Evolutionary conservation across 1,284 basidiomycete genomes (phyloP).

Genomic region (Lentinula novae-zelandiae): DNA sequence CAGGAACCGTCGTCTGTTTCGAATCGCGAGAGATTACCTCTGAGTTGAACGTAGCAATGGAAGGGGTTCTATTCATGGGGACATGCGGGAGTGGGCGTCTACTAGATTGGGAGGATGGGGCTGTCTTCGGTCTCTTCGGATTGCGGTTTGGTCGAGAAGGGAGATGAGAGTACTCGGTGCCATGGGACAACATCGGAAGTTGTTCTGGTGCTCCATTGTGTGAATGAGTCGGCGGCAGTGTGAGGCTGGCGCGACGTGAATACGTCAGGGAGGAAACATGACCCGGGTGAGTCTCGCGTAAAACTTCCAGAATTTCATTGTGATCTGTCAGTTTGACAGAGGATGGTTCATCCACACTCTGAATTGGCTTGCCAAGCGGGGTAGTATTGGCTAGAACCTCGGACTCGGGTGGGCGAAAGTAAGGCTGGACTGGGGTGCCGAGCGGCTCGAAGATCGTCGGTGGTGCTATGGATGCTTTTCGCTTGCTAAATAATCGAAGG

Average conservation of each 20-base stretch:
- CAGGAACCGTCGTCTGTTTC: background rate
- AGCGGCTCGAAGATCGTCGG: background rate
- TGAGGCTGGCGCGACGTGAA: background rate
- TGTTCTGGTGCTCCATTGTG: background rate
- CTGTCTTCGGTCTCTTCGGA: constrained; percentile 7
- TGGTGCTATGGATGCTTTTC: background rate
- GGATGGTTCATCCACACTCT: background rate
- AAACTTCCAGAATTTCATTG: background rate
- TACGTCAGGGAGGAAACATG: background rate
- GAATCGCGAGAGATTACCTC: background rate
- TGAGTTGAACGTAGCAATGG: background rate
- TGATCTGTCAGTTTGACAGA: background rate
- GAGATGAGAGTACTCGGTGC: background rate
- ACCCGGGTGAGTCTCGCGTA: background rate
- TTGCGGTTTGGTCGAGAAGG: background rate
- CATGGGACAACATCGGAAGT: background rate
- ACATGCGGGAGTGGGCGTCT: background rate
- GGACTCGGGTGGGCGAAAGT: background rate
- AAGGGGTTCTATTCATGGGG: background rate
- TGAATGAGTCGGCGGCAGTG: background rate
- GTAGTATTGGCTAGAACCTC: background rate
- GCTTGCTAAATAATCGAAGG: background rate
- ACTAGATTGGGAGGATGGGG: background rate
- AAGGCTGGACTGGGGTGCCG: background rate
- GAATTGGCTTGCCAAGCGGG: background rate